Conservation (phyloP, 345 rosid genomes). For the Corchorus olitorius region DNA sequence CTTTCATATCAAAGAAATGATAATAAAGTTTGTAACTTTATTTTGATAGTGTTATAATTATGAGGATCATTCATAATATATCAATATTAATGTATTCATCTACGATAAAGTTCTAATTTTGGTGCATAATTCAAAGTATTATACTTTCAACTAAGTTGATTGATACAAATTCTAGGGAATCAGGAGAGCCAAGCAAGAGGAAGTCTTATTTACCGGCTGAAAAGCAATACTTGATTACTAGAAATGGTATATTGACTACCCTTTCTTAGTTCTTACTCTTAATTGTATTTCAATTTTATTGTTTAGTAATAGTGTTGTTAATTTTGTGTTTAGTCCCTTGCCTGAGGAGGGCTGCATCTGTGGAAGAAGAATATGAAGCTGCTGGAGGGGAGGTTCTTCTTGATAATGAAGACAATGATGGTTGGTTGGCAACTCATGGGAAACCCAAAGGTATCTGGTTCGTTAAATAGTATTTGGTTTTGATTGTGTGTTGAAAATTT, state of each 20-base stretch:
- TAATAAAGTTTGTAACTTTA: neutral
- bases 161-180: constrained; percentile 62
- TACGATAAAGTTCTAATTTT: neutral
- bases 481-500: neutral
- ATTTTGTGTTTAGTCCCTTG: constrained; percentile 73
- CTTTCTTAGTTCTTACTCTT: neutral
- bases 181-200: constrained; percentile 91
- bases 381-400: constrained; percentile 93
- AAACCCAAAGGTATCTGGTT: constrained; percentile 73
- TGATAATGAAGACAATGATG: constrained; percentile 95
- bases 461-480: neutral
- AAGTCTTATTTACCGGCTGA: constrained; percentile 83
- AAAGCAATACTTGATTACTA: constrained; percentile 91
- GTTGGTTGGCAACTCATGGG: constrained; percentile 99
- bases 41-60: neutral
- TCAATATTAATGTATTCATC: neutral
- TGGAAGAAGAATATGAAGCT: constrained; percentile 93
- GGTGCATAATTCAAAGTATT: neutral
- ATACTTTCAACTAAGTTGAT: neutral
- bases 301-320: neutral
- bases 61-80: neutral
- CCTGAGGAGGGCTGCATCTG: constrained; percentile 83
- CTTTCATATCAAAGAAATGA: neutral
- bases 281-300: neutral
- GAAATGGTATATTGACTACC: constrained; percentile 64